These are phyloP conservation scores for Silene uniflora DNA, from an alignment of 148 eudicot species.

Conservation along the genomic window DNA sequence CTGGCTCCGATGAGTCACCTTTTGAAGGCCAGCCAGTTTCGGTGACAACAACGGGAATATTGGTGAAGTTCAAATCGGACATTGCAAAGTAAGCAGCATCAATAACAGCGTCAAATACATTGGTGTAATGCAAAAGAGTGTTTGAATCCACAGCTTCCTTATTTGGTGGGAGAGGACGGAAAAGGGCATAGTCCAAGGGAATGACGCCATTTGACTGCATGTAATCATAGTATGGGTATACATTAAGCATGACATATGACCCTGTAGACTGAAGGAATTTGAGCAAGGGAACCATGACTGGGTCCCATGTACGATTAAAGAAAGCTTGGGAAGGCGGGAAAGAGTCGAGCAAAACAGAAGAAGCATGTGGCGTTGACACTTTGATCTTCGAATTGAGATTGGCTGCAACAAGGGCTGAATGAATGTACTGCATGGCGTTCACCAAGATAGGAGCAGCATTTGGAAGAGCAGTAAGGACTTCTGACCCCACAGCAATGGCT, in stretches of 20 bases:
- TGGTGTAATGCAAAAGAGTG: slow-evolving; percentile 86
- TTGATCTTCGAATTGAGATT: slow-evolving; percentile 65
- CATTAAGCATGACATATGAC: slow-evolving; percentile 81
- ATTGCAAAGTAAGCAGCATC: slow-evolving; percentile 89
- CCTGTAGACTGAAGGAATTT: slow-evolving; percentile 68
- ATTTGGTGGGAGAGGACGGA: slow-evolving; percentile 81
- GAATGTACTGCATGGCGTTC: slow-evolving; percentile 65
- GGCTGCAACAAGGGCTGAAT: slow-evolving; percentile 79
- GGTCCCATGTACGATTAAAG: slow-evolving; percentile 82
- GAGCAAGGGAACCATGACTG: slow-evolving; percentile 73
- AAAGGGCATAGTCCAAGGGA: slow-evolving; percentile 85
- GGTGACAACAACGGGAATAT: slow-evolving; percentile 70
- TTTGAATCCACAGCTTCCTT: slow-evolving; percentile 95
- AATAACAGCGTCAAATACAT: slow-evolving; percentile 83
- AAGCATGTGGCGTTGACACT: slow-evolving; percentile 85
- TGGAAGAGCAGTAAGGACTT: slow-evolving; percentile 76
- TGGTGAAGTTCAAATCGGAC: slow-evolving; percentile 75
- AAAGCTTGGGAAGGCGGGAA: slow-evolving; percentile 98
- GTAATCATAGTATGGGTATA: slow-evolving; percentile 83
- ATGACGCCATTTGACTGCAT: slow-evolving; percentile 64
- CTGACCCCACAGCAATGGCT: slow-evolving; percentile 80
- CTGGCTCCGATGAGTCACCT: slow-evolving; percentile 75
- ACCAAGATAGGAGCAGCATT: slow-evolving; percentile 82
- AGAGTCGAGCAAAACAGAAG: slow-evolving; percentile 77
- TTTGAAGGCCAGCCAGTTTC: slow-evolving; percentile 98